Percentiles rank a stretch among this genome's conserved stretches.
These are phyloP conservation scores for Penicillium fuscoglaucum DNA, from an alignment of 2,329 filamentous ascomycete species.

Conservation along the genomic window DNA sequence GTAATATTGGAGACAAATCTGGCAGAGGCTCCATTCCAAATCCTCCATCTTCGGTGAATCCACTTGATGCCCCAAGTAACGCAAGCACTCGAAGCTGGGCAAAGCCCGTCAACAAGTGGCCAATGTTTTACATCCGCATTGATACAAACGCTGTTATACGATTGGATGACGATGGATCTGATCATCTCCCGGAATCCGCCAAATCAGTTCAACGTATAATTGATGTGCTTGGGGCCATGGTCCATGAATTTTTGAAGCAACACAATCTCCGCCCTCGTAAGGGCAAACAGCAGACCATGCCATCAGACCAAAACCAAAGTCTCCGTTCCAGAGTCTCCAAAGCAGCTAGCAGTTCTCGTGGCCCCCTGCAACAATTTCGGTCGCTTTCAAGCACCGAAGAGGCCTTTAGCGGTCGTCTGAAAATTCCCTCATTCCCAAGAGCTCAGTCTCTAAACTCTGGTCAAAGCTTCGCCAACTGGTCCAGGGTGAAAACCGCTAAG, in stretches of 20 bases:
- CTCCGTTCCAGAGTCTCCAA: neutral
- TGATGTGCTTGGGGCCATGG: constrained; percentile 67
- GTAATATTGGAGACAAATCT: constrained; percentile 53
- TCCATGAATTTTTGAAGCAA: constrained; percentile 72
- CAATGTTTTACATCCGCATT: constrained; percentile 83
- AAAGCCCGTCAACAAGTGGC: constrained; percentile 77
- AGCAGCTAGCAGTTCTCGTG: neutral
- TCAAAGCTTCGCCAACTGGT: constrained; percentile 41
- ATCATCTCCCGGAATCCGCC: constrained; percentile 32
- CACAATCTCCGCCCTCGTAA: constrained; percentile 65
- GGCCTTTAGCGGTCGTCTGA: constrained; percentile 27
- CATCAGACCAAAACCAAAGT: constrained; percentile 3
- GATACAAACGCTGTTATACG: constrained; percentile 48
- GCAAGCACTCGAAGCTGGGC: constrained; percentile 53
- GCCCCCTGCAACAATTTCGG: neutral
- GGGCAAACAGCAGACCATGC: constrained; percentile 21
- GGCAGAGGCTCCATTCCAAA: neutral
- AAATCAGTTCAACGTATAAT: constrained; percentile 57
- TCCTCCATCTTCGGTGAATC: constrained; percentile 30
- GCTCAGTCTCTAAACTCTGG: constrained; percentile 9
- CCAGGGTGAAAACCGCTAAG: constrained; percentile 43
- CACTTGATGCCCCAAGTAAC: constrained; percentile 34
- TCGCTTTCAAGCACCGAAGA: constrained; percentile 26
- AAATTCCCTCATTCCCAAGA: constrained; percentile 32
- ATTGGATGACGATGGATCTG: constrained; percentile 42